Base-by-base conservation (phyloP, 768 basidiomycete genomes). In the Tricholomella constricta region DNA sequence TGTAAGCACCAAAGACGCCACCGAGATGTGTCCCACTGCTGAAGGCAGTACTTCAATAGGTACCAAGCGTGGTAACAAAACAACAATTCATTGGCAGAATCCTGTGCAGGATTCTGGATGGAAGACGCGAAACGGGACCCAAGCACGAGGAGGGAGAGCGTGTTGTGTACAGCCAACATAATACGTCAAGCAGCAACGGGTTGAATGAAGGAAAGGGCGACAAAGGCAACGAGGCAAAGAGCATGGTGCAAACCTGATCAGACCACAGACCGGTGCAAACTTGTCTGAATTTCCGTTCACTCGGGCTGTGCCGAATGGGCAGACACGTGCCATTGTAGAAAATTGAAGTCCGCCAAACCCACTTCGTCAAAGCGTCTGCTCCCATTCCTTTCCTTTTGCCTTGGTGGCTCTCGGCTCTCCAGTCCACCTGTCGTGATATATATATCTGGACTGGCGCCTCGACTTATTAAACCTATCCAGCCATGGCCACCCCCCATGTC, bases 401-500 rank as follows among this genome's bases (percentile, higher is more conserved):
- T 51, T 48, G 55, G 54, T 62, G 61, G 61, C 56, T 52, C 23
- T 40, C 38, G 55, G 47, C 51, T 59, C 57, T 48, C 55, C 63
- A 58, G 51, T 61, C 53, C 57, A 52, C 29, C 40, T 44, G 47
- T 51, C 55, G 50, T 48, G 47, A 31, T 55, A 55, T 60, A 54
- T 63, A 61, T 61, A 45, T 31, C 58, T 55, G 62, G 64, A 54
- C 67, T 65, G 65, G 62, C 52, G 59, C 48, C 58, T 50, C 45
- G 45, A 34, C 57, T 46, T 25, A 43, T 44, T 36, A 44, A 43
- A 40, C 46, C 32, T 45, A 20, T 52, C 27, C 52, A 47, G 62
- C 55, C 58, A 91, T 91, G 89, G 79, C 89, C 52, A 90, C 89
- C 53, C 86, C 89, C 57, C 89, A 91, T 76, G 87, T 91, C 68